Conservation (phyloP, 768 basidiomycete genomes). For the Steccherinum ochraceum region DNA sequence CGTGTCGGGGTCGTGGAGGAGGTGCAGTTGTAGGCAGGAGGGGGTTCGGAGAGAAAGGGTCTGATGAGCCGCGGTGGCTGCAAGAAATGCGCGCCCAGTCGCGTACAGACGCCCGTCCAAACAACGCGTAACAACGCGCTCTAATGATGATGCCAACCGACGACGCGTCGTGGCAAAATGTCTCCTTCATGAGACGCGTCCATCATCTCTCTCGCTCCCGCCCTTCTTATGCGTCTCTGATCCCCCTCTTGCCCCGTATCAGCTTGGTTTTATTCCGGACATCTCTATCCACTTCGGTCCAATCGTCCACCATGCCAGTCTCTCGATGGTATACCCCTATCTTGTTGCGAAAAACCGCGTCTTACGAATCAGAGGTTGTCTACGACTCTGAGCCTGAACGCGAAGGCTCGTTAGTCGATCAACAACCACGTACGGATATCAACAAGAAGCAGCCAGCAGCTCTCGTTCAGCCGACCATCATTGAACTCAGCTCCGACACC, state of each 20-base stretch:
- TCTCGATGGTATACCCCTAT: not conserved
- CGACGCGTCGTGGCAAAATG: too few relatives aligned
- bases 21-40: too few relatives aligned
- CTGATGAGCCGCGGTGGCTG: too few relatives aligned
- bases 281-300: not conserved
- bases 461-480: too few relatives aligned
- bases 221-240: not conserved
- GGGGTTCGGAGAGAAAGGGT: too few relatives aligned
- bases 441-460: too few relatives aligned
- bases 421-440: too few relatives aligned
- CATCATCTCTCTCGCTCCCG: not conserved
- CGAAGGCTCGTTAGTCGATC: too few relatives aligned
- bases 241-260: not conserved
- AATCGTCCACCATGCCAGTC: not conserved
- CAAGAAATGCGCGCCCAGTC: too few relatives aligned
- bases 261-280: not conserved
- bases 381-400: slow-evolving; percentile 74
- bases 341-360: not conserved
- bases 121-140: not conserved
- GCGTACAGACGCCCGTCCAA: not conserved
- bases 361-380: slow-evolving; percentile 33
- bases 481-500: too few relatives aligned
- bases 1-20: not conserved
- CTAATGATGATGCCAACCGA: too few relatives aligned
- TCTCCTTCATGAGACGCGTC: not conserved